These are phyloP conservation scores for Poa pratensis DNA, from an alignment of 176 grass and related monocot genomes.

Conservation along the genomic window DNA sequence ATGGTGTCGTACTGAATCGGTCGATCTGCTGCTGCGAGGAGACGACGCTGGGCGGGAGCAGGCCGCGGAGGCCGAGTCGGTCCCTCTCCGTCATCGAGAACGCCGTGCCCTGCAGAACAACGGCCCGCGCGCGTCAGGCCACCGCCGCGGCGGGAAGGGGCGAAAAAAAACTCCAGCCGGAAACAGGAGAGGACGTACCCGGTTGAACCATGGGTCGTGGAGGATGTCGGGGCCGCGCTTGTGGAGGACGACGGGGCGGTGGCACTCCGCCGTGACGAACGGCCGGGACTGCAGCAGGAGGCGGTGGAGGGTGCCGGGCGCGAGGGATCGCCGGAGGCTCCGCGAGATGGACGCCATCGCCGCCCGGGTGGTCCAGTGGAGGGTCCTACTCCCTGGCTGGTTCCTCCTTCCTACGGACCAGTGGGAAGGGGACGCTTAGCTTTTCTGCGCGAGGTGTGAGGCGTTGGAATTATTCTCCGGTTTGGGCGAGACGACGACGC, in stretches of 20 bases:
- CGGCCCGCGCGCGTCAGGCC: constrained; percentile 9
- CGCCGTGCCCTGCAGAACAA: constrained; percentile 69
- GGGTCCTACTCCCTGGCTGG: background rate
- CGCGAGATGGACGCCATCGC: constrained; percentile 59
- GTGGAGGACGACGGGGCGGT: constrained; percentile 80
- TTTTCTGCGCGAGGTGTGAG: background rate
- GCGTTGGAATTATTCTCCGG: constrained; percentile 16
- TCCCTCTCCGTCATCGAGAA: constrained; percentile 97
- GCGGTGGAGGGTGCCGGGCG: constrained; percentile 41
- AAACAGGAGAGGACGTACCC: constrained; percentile 48
- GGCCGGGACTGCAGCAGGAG: constrained; percentile 39
- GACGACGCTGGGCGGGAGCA: constrained; percentile 94
- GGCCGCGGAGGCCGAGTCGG: constrained; percentile 84
- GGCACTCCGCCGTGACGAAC: constrained; percentile 75
- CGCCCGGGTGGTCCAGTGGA: background rate
- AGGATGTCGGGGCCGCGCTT: constrained; percentile 95
- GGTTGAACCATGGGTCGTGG: constrained; percentile 96
- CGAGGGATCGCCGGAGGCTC: constrained; percentile 61
- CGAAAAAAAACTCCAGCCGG: background rate
- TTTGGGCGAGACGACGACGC: constrained; percentile 27
- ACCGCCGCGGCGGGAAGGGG: background rate
- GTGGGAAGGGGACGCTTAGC: constrained; percentile 8
- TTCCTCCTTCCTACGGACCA: background rate
- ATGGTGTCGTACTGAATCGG: constrained; percentile 75
- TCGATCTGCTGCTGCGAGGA: constrained; percentile 88